phyloP scores from a whole-genome alignment of 2,329 filamentous ascomycete species.

The Bisporella sp. region DNA sequence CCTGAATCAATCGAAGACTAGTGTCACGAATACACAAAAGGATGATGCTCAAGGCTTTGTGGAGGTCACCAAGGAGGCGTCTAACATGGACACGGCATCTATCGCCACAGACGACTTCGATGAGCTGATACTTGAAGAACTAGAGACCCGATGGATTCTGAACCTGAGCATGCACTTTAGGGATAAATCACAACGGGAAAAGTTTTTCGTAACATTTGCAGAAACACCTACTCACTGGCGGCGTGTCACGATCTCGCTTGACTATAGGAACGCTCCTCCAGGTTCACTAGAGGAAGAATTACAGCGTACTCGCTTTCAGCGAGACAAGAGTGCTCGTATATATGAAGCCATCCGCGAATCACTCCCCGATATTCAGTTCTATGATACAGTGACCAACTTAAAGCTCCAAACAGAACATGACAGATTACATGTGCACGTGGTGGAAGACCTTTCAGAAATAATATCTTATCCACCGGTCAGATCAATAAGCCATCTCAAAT shows the following conservation, averaged over 20 bases:
- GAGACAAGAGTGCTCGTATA: slow-evolving; percentile 87
- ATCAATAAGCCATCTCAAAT: slow-evolving; percentile 67
- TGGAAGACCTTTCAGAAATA: slow-evolving; percentile 86
- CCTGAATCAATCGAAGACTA: slow-evolving; percentile 9
- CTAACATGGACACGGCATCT: slow-evolving; percentile 20
- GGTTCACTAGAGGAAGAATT: slow-evolving; percentile 85
- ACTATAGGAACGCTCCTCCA: slow-evolving; percentile 75
- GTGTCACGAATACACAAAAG: slow-evolving; percentile 9
- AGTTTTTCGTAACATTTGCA: slow-evolving; percentile 95
- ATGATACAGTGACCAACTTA: slow-evolving; percentile 90
- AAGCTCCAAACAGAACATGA: slow-evolving; percentile 86
- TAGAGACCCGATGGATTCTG: slow-evolving; percentile 87
- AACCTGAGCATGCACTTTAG: slow-evolving; percentile 98
- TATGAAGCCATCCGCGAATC: slow-evolving; percentile 94
- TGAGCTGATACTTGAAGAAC: slow-evolving; percentile 65
- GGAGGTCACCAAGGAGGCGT: slow-evolving; percentile 20
- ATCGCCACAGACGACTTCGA: slow-evolving; percentile 40
- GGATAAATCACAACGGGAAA: slow-evolving; percentile 86
- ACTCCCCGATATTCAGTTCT: slow-evolving; percentile 89
- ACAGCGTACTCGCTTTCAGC: slow-evolving; percentile 69
- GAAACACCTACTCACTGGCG: slow-evolving; percentile 74
- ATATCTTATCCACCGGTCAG: slow-evolving; percentile 74
- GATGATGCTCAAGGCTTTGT: slow-evolving; percentile 19
- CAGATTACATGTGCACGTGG: slow-evolving; percentile 89
- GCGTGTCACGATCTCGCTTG: slow-evolving; percentile 85